Conservation (phyloP, 2,329 filamentous ascomycete species). For the Aspergillus versicolor region DNA sequence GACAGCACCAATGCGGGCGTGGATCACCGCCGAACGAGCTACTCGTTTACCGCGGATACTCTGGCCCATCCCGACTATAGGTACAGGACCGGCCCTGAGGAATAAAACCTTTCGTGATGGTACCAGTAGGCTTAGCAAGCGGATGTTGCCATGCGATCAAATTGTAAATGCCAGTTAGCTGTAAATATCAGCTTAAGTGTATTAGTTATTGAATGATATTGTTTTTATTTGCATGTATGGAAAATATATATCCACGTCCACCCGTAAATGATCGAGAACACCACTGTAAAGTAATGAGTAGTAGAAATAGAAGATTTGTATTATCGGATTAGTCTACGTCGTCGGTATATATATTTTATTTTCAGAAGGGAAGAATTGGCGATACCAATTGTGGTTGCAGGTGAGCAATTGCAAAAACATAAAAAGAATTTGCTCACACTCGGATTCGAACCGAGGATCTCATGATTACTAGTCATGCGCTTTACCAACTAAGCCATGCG, state of each 20-base stretch:
- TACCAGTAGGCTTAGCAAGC: neutral
- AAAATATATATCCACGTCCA: neutral
- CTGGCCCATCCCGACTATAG: constrained; percentile 3
- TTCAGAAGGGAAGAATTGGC: no score
- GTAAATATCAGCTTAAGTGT: no score
- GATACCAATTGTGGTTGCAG: no score
- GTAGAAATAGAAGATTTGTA: no score
- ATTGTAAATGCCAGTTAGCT: neutral
- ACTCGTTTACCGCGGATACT: constrained; percentile 8
- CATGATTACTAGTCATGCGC: constrained; percentile 6
- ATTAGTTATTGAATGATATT: neutral
- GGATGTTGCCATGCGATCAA: neutral
- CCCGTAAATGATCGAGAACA: neutral
- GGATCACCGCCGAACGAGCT: constrained; percentile 4
- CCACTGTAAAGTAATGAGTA: no score
- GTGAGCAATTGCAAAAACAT: neutral
- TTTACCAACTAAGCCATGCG: constrained; percentile 3
- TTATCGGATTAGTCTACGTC: no score
- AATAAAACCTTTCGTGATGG: neutral
- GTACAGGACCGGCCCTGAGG: constrained; percentile 4
- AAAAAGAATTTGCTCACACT: constrained; percentile 3
- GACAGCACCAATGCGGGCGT: constrained; percentile 8
- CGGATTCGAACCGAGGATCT: constrained; percentile 7
- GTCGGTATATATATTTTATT: no score
- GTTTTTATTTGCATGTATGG: neutral